Evolutionary conservation across 345 rosid species (phyloP).

Genomic region (Jatropha curcas): DNA sequence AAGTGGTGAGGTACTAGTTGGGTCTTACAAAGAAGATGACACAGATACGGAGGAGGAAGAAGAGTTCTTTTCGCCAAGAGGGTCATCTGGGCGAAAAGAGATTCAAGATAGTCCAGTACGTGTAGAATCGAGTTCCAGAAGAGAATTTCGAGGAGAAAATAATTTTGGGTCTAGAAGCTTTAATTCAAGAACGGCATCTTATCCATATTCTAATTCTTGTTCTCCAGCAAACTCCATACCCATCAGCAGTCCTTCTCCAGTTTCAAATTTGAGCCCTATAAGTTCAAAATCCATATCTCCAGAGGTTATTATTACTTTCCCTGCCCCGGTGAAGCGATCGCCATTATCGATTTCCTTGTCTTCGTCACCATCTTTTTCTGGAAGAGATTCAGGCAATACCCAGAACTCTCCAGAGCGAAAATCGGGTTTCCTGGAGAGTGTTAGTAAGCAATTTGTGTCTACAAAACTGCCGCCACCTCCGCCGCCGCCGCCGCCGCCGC

Average conservation of each 20-base stretch:
- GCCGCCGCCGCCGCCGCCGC: constrained; percentile 66
- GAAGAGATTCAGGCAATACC: constrained; percentile 13
- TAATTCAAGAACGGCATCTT: constrained; percentile 67
- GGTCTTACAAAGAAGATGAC: constrained; percentile 31
- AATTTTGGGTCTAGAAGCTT: constrained; percentile 51
- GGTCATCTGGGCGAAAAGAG: constrained; percentile 66
- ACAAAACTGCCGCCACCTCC: constrained; percentile 73
- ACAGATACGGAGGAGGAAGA: constrained; percentile 61
- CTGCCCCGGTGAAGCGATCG: constrained; percentile 25
- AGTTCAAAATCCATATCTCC: constrained; percentile 51
- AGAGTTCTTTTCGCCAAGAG: constrained; percentile 87
- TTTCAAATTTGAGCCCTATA: constrained; percentile 34
- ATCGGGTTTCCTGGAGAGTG: constrained; percentile 21
- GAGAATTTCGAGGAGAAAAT: constrained; percentile 39
- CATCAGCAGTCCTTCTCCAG: constrained; percentile 41
- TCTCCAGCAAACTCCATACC: constrained; percentile 55
- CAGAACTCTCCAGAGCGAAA: constrained; percentile 14
- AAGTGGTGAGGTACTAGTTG: constrained; percentile 42
- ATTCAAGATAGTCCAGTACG: constrained; percentile 29
- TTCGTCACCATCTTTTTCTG: constrained; percentile 7
- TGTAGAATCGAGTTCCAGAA: constrained; percentile 46
- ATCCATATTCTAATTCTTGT: constrained; percentile 51
- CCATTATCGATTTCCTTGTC: constrained; percentile 11
- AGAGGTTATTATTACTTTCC: constrained; percentile 28
- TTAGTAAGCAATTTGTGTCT: constrained; percentile 23